Evolutionary conservation across 768 basidiomycete genomes (phyloP).

Genomic region (Pholiota molesta): DNA sequence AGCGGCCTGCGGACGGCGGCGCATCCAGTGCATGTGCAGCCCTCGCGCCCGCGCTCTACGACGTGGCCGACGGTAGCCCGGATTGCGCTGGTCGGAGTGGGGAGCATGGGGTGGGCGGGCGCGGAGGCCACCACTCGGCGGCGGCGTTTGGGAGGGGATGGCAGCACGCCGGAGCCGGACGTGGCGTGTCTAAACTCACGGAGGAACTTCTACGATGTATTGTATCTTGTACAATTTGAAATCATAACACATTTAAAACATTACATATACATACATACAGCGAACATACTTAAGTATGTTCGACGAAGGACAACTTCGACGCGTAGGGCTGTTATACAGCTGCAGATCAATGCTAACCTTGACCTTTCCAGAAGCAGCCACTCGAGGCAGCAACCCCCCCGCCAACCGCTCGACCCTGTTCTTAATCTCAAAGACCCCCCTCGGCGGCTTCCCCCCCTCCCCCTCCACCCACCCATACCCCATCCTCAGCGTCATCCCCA

Average conservation of each 20-base stretch:
- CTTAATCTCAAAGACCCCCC: slow-evolving; percentile 1
- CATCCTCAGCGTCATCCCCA: slow-evolving; percentile 5
- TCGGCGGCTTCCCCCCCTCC: not conserved
- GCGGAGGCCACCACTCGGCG: not conserved
- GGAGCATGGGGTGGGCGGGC: not conserved
- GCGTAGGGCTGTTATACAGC: slow-evolving; percentile 3
- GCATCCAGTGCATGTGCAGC: not conserved
- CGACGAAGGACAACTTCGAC: not conserved
- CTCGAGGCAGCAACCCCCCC: not conserved
- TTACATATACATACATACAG: too few relatives aligned
- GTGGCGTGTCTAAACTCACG: too few relatives aligned
- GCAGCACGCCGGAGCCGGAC: too few relatives aligned
- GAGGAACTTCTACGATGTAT: too few relatives aligned
- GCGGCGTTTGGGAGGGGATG: not conserved
- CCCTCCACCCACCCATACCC: slow-evolving; percentile 13
- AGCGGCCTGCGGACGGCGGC: not conserved
- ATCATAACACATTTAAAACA: too few relatives aligned
- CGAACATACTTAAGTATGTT: too few relatives aligned
- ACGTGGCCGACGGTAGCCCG: slow-evolving; percentile 5
- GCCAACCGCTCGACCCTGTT: slow-evolving; percentile 5
- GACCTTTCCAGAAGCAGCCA: not conserved
- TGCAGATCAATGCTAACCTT: not conserved
- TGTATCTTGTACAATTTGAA: too few relatives aligned
- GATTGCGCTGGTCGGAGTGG: too few relatives aligned
- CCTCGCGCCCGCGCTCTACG: slow-evolving; percentile 1